A percentile compares a stretch with the other conserved stretches of the same genome.
These are phyloP conservation scores for Craspedostauros australis DNA, from an alignment of 108 stramenopile species.

Conservation along the genomic window DNA sequence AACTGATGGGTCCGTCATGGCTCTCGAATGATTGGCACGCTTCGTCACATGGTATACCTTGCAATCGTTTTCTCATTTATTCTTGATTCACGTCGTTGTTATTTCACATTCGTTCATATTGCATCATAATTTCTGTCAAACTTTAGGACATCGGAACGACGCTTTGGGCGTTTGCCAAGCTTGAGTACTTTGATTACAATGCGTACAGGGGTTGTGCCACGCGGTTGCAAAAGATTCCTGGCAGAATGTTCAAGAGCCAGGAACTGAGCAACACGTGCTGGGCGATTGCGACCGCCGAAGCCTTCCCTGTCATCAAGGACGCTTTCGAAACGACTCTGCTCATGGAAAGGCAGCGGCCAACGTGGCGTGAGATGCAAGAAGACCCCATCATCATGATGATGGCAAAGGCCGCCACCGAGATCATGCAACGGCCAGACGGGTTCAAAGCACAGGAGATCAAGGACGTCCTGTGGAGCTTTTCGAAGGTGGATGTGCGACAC, in stretches of 20 bases:
- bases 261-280: slow-evolving; percentile 66
- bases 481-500: slow-evolving; percentile 67
- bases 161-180: slow-evolving; percentile 67
- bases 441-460: slow-evolving; percentile 83
- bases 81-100: slow-evolving; percentile 2
- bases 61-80: too few species aligned
- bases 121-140: slow-evolving; percentile 8
- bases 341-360: slow-evolving; percentile 19
- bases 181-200: slow-evolving; percentile 45
- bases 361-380: slow-evolving; percentile 6
- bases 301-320: slow-evolving; percentile 32
- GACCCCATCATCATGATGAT: slow-evolving; percentile 59
- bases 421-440: slow-evolving; percentile 61
- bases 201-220: slow-evolving; percentile 47
- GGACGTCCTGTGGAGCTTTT: slow-evolving; percentile 74
- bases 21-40: too few species aligned
- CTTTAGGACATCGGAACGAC: slow-evolving; percentile 57
- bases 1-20: slow-evolving; percentile 2
- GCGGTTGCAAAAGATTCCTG: slow-evolving; percentile 32
- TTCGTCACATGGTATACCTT: too few species aligned
- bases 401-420: slow-evolving; percentile 52
- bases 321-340: slow-evolving; percentile 72
- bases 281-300: slow-evolving; percentile 71
- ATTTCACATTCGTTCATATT: neutral
- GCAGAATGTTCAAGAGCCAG: slow-evolving; percentile 56